Evolutionary conservation across 2,329 filamentous ascomycete genomes (phyloP).

Genomic region (Clarireedia homoeocarpa): DNA sequence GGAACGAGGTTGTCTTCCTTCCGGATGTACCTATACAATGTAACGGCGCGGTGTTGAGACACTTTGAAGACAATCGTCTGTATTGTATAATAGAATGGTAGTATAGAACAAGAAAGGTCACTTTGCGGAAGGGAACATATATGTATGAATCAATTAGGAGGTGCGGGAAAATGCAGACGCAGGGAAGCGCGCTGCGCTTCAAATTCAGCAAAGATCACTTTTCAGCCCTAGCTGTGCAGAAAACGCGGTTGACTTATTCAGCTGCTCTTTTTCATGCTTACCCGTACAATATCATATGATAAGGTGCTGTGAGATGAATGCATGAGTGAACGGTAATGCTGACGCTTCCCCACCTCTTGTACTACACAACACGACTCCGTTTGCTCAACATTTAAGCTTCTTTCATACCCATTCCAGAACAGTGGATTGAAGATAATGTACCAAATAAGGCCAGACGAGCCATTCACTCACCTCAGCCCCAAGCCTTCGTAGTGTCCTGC

Average conservation of each 20-base stretch:
- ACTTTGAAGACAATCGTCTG: too few relatives aligned
- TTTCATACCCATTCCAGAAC: background rate
- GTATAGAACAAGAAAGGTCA: too few relatives aligned
- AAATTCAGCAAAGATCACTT: background rate
- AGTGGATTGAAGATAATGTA: background rate
- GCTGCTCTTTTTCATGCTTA: conserved; percentile 2
- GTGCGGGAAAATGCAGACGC: background rate
- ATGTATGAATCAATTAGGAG: background rate
- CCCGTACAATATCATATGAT: background rate
- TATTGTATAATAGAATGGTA: too few relatives aligned
- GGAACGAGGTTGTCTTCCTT: background rate
- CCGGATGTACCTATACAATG: background rate
- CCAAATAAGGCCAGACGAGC: conserved; percentile 6
- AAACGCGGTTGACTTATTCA: background rate
- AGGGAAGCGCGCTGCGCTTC: conserved; percentile 7
- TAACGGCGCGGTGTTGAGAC: too few relatives aligned
- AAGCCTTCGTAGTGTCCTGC: background rate
- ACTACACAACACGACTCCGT: background rate
- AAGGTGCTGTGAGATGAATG: background rate
- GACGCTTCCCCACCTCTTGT: background rate
- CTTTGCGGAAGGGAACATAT: too few relatives aligned
- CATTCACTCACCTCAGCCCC: conserved; percentile 5
- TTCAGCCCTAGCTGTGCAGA: conserved; percentile 7
- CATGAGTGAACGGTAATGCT: background rate
- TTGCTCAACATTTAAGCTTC: conserved; percentile 4